A percentile compares a stretch with the other conserved stretches of the same genome.
These are phyloP conservation scores for Effrenium voratum DNA, from an alignment of 73 alveolate species.

Conservation along the genomic window DNA sequence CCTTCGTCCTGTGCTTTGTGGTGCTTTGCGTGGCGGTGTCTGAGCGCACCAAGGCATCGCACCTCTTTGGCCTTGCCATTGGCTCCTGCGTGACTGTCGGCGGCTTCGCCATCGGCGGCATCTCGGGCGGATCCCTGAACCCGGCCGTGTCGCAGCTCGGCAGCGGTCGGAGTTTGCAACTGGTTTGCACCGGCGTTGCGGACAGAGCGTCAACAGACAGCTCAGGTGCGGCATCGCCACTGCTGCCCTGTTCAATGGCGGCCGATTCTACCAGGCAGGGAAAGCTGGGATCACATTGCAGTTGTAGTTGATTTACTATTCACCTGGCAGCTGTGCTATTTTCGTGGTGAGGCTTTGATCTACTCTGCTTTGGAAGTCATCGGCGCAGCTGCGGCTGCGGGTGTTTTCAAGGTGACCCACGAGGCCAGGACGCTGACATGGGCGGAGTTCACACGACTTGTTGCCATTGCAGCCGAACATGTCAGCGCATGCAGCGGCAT, in stretches of 20 bases:
- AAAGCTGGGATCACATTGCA: too few relatives aligned
- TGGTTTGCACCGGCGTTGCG: too few relatives aligned
- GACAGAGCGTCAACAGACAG: too few relatives aligned
- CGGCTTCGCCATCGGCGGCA: conserved; percentile 69
- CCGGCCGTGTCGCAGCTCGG: conserved; percentile 65
- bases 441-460: too few relatives aligned
- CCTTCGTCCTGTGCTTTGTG: conserved; percentile 66
- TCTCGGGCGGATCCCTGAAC: conserved; percentile 76
- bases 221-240: conserved; percentile 6
- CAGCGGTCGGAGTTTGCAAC: too few relatives aligned
- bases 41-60: conserved; percentile 14
- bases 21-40: conserved; percentile 70
- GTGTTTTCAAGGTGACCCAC: conserved; percentile 64
- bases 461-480: too few relatives aligned
- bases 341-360: conserved; percentile 42
- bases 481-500: too few relatives aligned
- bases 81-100: conserved; percentile 82
- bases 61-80: conserved; percentile 70
- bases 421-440: conserved; percentile 1
- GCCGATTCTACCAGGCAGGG: background rate
- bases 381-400: conserved; percentile 68
- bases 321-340: too few relatives aligned
- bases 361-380: conserved; percentile 65
- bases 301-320: too few relatives aligned
- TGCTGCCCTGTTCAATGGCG: background rate